phyloP scores from a whole-genome alignment of 371 early-diverging fungal species.

The Funneliformis caledonium region DNA sequence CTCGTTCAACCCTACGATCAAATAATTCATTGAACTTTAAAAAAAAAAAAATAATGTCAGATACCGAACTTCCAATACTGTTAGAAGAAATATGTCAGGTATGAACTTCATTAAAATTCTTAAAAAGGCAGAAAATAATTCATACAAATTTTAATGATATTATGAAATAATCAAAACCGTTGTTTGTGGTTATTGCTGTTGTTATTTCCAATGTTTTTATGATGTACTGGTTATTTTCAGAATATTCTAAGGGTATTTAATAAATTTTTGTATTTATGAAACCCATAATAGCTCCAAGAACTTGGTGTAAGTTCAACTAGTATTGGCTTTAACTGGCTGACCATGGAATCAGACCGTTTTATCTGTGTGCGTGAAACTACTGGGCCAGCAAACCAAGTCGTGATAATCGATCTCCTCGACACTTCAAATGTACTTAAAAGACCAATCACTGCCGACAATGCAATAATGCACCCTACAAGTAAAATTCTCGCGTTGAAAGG shows the following conservation, averaged over 20 bases:
- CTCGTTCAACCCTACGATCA: background rate
- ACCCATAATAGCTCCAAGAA: constrained; percentile 76
- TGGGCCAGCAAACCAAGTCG: constrained; percentile 86
- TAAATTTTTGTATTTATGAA: background rate
- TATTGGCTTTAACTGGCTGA: constrained; percentile 96
- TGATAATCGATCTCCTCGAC: constrained; percentile 91
- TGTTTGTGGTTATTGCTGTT: background rate
- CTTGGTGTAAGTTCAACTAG: constrained; percentile 90
- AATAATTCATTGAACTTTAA: background rate
- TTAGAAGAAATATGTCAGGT: constrained; percentile 1
- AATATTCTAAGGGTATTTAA: background rate
- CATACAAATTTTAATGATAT: too few relatives aligned
- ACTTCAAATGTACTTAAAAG: constrained; percentile 82
- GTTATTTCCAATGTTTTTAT: background rate
- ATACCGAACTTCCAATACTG: constrained; percentile 2
- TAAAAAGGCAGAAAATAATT: too few relatives aligned
- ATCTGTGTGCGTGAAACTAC: constrained; percentile 95
- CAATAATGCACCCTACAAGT: constrained; percentile 94
- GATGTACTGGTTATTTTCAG: background rate
- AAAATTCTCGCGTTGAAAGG: constrained; percentile 96
- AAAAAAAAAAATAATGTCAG: background rate
- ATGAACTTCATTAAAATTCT: background rate
- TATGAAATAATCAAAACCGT: background rate
- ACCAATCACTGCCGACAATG: constrained; percentile 97
- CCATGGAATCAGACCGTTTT: constrained; percentile 97